These are phyloP conservation scores for Schoenoplectus tabernaemontani DNA, from an alignment of 202 grass and related monocot species.

Conservation along the genomic window DNA sequence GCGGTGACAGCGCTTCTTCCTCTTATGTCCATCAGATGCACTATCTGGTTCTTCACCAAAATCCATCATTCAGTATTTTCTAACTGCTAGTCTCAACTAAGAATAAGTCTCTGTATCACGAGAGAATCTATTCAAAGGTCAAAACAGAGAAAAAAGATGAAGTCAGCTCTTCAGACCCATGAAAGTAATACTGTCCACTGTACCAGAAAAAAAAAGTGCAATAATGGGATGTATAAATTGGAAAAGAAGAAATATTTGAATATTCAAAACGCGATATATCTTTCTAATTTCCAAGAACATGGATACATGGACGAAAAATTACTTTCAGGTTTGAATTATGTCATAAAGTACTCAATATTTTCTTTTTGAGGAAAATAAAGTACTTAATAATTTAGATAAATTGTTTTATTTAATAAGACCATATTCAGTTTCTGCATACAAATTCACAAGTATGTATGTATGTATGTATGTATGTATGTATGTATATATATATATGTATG, in stretches of 20 bases:
- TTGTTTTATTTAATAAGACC: neutral
- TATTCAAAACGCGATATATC: neutral
- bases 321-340: neutral
- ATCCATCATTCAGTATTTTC: constrained; percentile 41
- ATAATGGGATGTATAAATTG: neutral
- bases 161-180: constrained; percentile 6
- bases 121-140: neutral
- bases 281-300: neutral
- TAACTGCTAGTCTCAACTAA: neutral
- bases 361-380: no score
- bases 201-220: neutral
- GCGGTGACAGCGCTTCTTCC: constrained; percentile 78
- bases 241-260: neutral
- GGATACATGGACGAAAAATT: neutral
- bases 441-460: neutral
- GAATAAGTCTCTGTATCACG: neutral
- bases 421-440: neutral
- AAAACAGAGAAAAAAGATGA: constrained; percentile 14
- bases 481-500: neutral
- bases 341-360: no score
- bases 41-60: constrained; percentile 53
- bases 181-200: neutral
- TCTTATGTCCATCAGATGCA: constrained; percentile 39
- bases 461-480: neutral
- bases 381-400: neutral